Conservation (phyloP, 208 protist species). For the Trypanosoma avium region DNA sequence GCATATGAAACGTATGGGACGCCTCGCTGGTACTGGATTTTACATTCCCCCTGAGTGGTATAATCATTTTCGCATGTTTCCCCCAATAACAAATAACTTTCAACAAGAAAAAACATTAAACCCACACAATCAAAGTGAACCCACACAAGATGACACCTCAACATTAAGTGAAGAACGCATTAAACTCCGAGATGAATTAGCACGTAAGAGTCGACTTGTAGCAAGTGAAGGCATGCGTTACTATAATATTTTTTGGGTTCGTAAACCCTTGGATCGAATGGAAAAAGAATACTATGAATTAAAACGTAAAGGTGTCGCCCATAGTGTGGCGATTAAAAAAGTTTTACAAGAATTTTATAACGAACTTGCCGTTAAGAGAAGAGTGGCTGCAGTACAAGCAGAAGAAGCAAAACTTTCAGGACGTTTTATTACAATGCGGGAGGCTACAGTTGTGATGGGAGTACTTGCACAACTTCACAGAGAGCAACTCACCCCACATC, state of each 20-base stretch:
- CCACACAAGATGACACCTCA: constrained; percentile 70
- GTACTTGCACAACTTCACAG: constrained; percentile 81
- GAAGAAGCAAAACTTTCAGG: constrained; percentile 90
- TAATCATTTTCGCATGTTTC: constrained; percentile 93
- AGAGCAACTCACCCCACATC: constrained; percentile 87
- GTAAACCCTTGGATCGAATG: constrained; percentile 91
- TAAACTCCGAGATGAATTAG: constrained; percentile 78
- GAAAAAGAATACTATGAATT: constrained; percentile 87
- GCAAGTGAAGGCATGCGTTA: constrained; percentile 91
- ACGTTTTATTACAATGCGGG: constrained; percentile 89
- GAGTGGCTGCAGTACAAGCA: constrained; percentile 82
- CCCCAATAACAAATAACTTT: constrained; percentile 88
- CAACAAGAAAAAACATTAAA: constrained; percentile 90
- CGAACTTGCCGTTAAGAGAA: constrained; percentile 80
- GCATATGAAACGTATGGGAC: constrained; percentile 88
- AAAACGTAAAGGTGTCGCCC: constrained; percentile 62
- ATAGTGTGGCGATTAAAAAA: constrained; percentile 74
- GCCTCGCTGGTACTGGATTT: constrained; percentile 86
- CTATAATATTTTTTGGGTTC: constrained; percentile 92
- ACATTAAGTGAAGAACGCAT: constrained; percentile 60
- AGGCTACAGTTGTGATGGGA: constrained; percentile 84
- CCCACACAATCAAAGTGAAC: constrained; percentile 74
- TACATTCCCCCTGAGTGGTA: constrained; percentile 93
- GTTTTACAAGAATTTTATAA: constrained; percentile 80
- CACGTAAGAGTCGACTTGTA: constrained; percentile 75